phyloP scores from a whole-genome alignment of 768 basidiomycete species.

The Cystofilobasidium macerans region DNA sequence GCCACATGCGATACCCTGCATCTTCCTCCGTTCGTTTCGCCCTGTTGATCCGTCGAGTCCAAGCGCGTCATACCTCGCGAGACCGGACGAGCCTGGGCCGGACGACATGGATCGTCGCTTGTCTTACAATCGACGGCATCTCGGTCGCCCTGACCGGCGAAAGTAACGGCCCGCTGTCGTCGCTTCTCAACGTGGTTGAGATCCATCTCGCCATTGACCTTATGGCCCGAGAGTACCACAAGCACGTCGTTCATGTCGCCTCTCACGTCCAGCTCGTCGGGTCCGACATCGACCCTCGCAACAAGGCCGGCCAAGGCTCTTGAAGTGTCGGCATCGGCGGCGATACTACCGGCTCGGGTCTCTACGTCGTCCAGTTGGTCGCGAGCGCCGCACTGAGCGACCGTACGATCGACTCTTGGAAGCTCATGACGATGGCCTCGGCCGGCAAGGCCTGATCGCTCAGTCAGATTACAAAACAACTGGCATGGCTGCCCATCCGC shows the following conservation, averaged over 20 bases:
- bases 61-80: conserved; percentile 19
- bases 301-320: conserved; percentile 61
- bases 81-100: conserved; percentile 36
- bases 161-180: conserved; percentile 92
- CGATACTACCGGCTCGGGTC: conserved; percentile 80
- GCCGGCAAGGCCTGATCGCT: background rate
- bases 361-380: conserved; percentile 80
- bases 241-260: conserved; percentile 86
- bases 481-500: too few species aligned
- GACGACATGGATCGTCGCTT: conserved; percentile 67
- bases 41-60: conserved; percentile 43
- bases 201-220: conserved; percentile 70
- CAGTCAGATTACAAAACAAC: too few species aligned
- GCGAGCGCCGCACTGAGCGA: conserved; percentile 66
- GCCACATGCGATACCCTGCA: conserved; percentile 67
- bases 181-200: conserved; percentile 76
- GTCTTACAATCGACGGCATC: conserved; percentile 69
- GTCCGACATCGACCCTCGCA: conserved; percentile 43
- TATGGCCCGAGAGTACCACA: conserved; percentile 78
- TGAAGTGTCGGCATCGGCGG: conserved; percentile 92
- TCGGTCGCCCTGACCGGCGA: conserved; percentile 76
- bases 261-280: conserved; percentile 87
- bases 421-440: background rate
- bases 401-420: background rate
- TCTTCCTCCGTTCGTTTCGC: conserved; percentile 69